Evolutionary conservation across 768 basidiomycete genomes (phyloP).

Genomic region (Phaffia australis): DNA sequence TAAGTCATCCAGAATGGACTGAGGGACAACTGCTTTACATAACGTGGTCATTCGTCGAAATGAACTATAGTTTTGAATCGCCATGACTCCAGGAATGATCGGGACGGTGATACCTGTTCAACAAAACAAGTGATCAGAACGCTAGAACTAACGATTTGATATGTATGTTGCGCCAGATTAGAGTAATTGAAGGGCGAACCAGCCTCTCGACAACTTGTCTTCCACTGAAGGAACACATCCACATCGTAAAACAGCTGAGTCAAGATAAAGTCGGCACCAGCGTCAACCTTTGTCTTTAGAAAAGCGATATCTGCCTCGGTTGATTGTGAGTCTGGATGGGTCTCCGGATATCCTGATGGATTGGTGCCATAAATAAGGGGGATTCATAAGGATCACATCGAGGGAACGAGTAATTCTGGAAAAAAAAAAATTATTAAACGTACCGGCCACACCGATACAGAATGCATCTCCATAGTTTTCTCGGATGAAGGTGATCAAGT

Average conservation of each 20-base stretch:
- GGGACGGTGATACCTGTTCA: conserved; percentile 73
- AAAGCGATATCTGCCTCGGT: conserved; percentile 44
- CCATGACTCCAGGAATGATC: conserved; percentile 93
- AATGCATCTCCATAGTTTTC: conserved; percentile 71
- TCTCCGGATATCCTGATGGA: conserved; percentile 69
- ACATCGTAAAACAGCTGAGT: conserved; percentile 97
- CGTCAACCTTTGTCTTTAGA: conserved; percentile 78
- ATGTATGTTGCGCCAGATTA: conserved; percentile 4
- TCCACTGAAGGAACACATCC: conserved; percentile 74
- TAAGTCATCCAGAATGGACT: conserved; percentile 52
- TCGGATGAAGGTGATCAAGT: conserved; percentile 85
- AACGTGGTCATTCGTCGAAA: conserved; percentile 84
- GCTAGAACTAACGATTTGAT: background rate
- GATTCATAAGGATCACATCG: background rate
- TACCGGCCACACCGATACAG: conserved; percentile 90
- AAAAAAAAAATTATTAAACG: conserved; percentile 5
- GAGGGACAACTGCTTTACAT: conserved; percentile 68
- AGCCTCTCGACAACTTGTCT: conserved; percentile 54
- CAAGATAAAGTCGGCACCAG: conserved; percentile 89
- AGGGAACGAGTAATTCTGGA: background rate
- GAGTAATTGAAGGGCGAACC: conserved; percentile 45
- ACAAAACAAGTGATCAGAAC: conserved; percentile 18
- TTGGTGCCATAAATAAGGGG: background rate
- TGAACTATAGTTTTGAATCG: conserved; percentile 90
- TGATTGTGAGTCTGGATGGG: conserved; percentile 43